Percentiles rank a stretch among this genome's conserved stretches.
These are phyloP conservation scores for Hypoxylon fuscum DNA, from an alignment of 495 filamentous ascomycete genomes.

Conservation along the genomic window DNA sequence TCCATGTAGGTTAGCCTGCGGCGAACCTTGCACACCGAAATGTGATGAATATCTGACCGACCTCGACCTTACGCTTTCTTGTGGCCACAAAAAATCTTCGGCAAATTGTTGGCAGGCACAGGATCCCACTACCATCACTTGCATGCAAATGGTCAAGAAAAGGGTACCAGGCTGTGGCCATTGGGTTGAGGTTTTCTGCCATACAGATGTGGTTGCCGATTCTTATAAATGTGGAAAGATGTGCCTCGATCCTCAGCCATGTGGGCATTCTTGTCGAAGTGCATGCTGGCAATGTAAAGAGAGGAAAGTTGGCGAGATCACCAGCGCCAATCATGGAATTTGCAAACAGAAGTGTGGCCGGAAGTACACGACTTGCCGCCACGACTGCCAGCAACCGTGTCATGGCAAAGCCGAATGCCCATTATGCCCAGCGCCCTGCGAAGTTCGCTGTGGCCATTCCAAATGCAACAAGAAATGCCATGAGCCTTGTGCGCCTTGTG, in stretches of 20 bases:
- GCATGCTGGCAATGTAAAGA: conserved; percentile 61
- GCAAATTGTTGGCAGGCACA: conserved; percentile 62
- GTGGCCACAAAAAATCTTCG: conserved; percentile 62
- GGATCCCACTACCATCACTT: conserved; percentile 41
- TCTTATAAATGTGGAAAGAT: conserved; percentile 56
- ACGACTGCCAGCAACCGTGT: conserved; percentile 63
- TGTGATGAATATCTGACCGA: conserved; percentile 49
- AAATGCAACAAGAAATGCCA: conserved; percentile 65
- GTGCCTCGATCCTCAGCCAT: conserved; percentile 59
- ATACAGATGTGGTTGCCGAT: conserved; percentile 48
- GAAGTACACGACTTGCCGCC: conserved; percentile 66
- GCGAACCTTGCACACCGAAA: conserved; percentile 52
- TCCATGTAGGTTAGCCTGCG: conserved; percentile 67
- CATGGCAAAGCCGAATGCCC: conserved; percentile 63
- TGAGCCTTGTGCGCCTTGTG: conserved; percentile 74
- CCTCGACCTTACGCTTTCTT: conserved; percentile 58
- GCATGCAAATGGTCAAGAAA: conserved; percentile 50
- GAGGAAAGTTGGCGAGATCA: conserved; percentile 41
- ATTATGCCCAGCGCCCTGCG: conserved; percentile 65
- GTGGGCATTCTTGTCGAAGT: conserved; percentile 68
- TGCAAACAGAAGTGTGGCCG: conserved; percentile 66
- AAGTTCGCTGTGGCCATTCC: conserved; percentile 70
- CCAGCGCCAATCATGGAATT: conserved; percentile 53
- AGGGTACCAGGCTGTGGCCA: conserved; percentile 64
- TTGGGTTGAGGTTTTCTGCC: conserved; percentile 60